phyloP scores from a whole-genome alignment of 495 filamentous ascomycete genomes.

The Tuber aestivum region DNA sequence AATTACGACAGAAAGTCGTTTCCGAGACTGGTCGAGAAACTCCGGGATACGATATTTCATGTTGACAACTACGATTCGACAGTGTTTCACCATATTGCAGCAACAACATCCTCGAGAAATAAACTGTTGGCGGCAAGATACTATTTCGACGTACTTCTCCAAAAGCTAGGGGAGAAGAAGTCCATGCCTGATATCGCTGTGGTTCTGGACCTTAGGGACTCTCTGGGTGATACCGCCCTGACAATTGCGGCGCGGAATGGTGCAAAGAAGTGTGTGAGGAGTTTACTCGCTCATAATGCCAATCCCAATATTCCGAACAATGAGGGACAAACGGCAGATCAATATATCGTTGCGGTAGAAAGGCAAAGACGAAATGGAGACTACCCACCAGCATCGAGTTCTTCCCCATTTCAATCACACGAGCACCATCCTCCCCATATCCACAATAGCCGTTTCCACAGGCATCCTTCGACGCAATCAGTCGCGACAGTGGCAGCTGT shows the following conservation, averaged over 20 bases:
- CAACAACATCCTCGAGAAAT: conserved; percentile 67
- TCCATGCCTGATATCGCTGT: conserved; percentile 55
- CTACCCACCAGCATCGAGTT: conserved; percentile 35
- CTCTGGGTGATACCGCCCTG: conserved; percentile 79
- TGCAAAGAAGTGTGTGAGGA: conserved; percentile 66
- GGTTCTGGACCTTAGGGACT: conserved; percentile 67
- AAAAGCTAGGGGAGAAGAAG: conserved; percentile 64
- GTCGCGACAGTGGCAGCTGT: conserved; percentile 38
- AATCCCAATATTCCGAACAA: conserved; percentile 72
- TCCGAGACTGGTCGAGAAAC: conserved; percentile 67
- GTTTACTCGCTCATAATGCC: conserved; percentile 64
- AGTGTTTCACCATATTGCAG: conserved; percentile 86
- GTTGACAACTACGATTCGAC: conserved; percentile 73
- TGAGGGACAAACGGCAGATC: conserved; percentile 69
- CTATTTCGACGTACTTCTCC: conserved; percentile 84
- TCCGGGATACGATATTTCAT: conserved; percentile 67
- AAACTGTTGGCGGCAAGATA: conserved; percentile 81
- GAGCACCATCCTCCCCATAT: conserved; percentile 28
- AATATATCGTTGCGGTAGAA: conserved; percentile 53
- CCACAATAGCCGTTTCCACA: conserved; percentile 31
- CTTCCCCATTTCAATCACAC: conserved; percentile 37
- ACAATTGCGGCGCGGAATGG: conserved; percentile 77
- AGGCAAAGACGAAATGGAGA: conserved; percentile 34
- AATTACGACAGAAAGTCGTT: conserved; percentile 88
- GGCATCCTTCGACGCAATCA: conserved; percentile 34